These are phyloP conservation scores for Mucor saturninus DNA, from an alignment of 371 early-diverging fungal genomes.

Conservation along the genomic window DNA sequence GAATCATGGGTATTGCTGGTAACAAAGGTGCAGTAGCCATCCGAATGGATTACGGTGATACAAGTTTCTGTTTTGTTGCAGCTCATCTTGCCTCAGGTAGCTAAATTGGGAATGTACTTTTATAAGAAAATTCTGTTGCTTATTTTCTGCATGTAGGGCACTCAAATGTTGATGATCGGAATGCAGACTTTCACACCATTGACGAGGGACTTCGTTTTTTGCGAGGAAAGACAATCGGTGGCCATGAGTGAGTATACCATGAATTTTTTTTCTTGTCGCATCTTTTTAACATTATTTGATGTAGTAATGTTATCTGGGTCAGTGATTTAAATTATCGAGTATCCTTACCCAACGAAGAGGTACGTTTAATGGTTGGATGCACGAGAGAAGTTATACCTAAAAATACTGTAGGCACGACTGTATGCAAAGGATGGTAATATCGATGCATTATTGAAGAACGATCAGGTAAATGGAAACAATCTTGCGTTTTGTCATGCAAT, in stretches of 20 bases:
- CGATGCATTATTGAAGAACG: slow-evolving; percentile 41
- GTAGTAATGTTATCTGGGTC: slow-evolving; percentile 81
- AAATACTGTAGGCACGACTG: slow-evolving; percentile 32
- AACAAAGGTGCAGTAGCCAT: slow-evolving; percentile 91
- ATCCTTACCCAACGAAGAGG: slow-evolving; percentile 72
- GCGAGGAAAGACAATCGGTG: slow-evolving; percentile 68
- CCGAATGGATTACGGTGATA: slow-evolving; percentile 85
- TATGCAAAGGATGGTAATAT: slow-evolving; percentile 47
- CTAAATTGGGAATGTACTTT: background rate
- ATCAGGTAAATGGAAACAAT: slow-evolving; percentile 51
- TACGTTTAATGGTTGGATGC: slow-evolving; percentile 22
- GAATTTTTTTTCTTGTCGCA: background rate
- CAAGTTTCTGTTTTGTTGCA: slow-evolving; percentile 87
- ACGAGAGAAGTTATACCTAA: background rate
- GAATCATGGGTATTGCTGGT: slow-evolving; percentile 82
- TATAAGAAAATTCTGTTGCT: background rate
- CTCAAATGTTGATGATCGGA: slow-evolving; percentile 80
- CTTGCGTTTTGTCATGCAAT: slow-evolving; percentile 28
- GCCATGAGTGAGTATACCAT: slow-evolving; percentile 66
- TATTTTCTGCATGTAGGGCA: slow-evolving; percentile 45
- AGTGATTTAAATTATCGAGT: slow-evolving; percentile 94
- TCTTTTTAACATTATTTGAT: background rate
- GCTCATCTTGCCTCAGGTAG: slow-evolving; percentile 93
- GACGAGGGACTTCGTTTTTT: slow-evolving; percentile 74
- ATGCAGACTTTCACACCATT: slow-evolving; percentile 85